Percentiles rank a stretch among this genome's conserved stretches.
phyloP scores from a whole-genome alignment of 2,329 filamentous ascomycete species.

The Trichoderma hamatum region DNA sequence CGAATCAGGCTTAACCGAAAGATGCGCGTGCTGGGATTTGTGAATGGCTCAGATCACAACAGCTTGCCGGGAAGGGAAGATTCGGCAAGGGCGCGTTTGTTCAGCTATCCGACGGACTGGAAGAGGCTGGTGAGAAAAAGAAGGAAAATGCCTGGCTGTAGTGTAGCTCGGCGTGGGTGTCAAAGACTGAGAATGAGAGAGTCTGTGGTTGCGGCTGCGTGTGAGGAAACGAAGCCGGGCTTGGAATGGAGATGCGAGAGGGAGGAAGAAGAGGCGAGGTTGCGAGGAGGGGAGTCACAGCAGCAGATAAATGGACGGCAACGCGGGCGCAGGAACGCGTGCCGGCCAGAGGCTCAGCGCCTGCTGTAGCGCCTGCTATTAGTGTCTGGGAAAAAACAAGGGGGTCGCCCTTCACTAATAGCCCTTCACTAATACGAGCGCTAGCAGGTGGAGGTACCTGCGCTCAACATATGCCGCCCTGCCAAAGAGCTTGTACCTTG shows the following conservation, averaged over 20 bases:
- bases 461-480: not conserved
- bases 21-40: constrained; percentile 16
- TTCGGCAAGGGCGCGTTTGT: constrained; percentile 13
- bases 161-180: not conserved
- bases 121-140: not conserved
- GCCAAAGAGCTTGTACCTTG: constrained; percentile 12
- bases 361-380: constrained; percentile 2
- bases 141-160: not conserved
- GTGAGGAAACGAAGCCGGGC: constrained; percentile 1
- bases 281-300: constrained; percentile 21
- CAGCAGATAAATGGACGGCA: constrained; percentile 11
- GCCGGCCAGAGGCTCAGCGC: constrained; percentile 19
- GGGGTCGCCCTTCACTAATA: constrained; percentile 6
- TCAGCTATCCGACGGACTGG: not conserved
- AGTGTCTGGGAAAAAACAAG: constrained; percentile 4
- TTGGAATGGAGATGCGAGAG: constrained; percentile 16
- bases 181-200: not conserved
- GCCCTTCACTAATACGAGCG: not conserved
- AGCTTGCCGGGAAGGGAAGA: constrained; percentile 2
- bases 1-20: constrained; percentile 15
- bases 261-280: constrained; percentile 11
- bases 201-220: constrained; percentile 6
- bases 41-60: constrained; percentile 10
- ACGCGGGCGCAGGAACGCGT: constrained; percentile 26
- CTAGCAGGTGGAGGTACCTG: constrained; percentile 10